Evolutionary conservation across 2,329 filamentous ascomycete species (phyloP), one percentile per base, ranked within the genome.

Genomic region (Colletotrichum acutatum): DNA sequence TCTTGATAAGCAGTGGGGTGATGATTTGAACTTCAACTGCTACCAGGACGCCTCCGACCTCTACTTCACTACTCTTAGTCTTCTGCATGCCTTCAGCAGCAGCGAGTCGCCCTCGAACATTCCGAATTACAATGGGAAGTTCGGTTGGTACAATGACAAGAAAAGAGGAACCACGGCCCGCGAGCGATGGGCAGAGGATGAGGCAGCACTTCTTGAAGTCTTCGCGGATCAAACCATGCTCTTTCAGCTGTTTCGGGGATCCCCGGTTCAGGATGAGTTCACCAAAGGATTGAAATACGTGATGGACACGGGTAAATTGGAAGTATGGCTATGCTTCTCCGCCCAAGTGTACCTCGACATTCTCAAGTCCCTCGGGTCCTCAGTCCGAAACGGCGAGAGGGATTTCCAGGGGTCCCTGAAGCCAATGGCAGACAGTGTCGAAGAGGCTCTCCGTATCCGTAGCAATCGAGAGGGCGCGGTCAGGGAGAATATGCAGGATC

Each of bases 141-240:
- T 75, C 0, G 77, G 77, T 24, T 75, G 74, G 63, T 77, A 78
- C 8, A 54, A 77, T 1, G 75, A 77, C 8, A 59, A 74, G n/a
- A 59, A 22, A 14, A 42, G 9, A 30, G 65, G 54, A 34, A 30
- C 6, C 14, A n/a, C 24, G 2, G 52, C 5, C 37, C 53, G 34
- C 12, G 19, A 59, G 53, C 64, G 32, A 16, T 66, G 71, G 72
- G 16, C 61, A 3, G 72, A 75, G 28, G 77, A 78, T 53, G 58
- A 54, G 12, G 37, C 59, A 4, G 75, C 75, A 3, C 46, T 76
- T 2, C 14, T 72, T 11, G 71, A 77, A 11, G 19, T 75, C 6
- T 19, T 78, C 53, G 32, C 72, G 0, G 66, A 74, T 14, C 28
- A 75, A 9, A 56, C 72, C 4, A 74, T 72, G 32, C 65, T 77